Evolutionary conservation across 495 filamentous ascomycete genomes (phyloP).

Genomic region (Trichoderma reesei): DNA sequence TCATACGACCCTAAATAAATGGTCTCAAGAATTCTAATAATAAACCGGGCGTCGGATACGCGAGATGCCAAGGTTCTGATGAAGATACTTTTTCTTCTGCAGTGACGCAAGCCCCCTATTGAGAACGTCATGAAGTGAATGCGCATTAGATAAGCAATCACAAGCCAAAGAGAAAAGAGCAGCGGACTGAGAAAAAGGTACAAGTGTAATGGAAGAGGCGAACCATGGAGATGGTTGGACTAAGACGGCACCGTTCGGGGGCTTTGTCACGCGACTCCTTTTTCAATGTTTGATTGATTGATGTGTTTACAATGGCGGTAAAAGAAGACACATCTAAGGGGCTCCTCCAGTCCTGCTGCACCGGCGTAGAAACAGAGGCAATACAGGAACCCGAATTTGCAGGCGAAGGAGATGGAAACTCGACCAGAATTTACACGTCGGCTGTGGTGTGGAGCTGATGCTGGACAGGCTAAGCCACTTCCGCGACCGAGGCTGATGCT

Average conservation of each 20-base stretch:
- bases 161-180: background rate
- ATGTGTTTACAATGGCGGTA: background rate
- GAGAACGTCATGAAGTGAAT: too few species aligned
- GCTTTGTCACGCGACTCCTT: background rate
- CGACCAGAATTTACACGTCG: too few species aligned
- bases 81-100: too few species aligned
- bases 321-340: background rate
- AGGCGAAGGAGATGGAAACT: too few species aligned
- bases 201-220: too few species aligned
- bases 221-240: too few species aligned
- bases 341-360: slow-evolving; percentile 1
- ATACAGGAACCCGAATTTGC: background rate
- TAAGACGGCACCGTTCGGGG: too few species aligned
- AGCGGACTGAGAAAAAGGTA: too few species aligned
- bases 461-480: background rate
- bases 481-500: background rate
- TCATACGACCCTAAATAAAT: too few species aligned
- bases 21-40: too few species aligned
- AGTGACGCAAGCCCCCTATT: slow-evolving; percentile 8
- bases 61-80: too few species aligned
- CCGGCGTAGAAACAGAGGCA: background rate
- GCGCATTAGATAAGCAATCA: slow-evolving; percentile 6
- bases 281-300: background rate
- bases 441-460: slow-evolving; percentile 5
- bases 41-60: background rate